Evolutionary conservation across 805 yeast genomes (phyloP).

Genomic region (Wickerhamiella brachini): DNA sequence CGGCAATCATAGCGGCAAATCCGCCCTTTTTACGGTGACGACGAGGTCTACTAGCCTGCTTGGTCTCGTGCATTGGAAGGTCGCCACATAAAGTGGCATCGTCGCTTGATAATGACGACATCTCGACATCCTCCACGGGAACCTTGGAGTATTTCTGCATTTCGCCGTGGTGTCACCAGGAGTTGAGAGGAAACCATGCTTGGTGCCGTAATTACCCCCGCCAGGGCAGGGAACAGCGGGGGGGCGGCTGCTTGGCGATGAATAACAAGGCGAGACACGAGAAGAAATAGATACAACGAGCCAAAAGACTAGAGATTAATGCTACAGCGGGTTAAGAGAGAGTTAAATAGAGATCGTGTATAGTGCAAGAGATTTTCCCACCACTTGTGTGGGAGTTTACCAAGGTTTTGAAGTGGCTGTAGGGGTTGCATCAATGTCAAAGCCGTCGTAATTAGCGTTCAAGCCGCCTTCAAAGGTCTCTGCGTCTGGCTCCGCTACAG

Average conservation of each 20-base stretch:
- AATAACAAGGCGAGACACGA: too few species aligned
- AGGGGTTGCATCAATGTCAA: slow-evolving; percentile 3
- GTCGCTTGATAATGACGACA: background rate
- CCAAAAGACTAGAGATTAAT: too few species aligned
- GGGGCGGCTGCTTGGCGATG: too few species aligned
- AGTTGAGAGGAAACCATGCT: too few species aligned
- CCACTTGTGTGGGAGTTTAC: too few species aligned
- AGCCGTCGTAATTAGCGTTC: background rate
- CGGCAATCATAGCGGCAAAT: background rate
- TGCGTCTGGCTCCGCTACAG: background rate
- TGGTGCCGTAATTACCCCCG: background rate
- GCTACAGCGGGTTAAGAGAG: background rate
- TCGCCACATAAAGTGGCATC: background rate
- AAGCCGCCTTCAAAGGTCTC: background rate
- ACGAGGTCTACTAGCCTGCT: background rate
- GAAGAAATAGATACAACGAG: too few species aligned
- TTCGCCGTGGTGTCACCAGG: background rate
- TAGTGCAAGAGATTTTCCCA: too few species aligned
- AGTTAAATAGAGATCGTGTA: background rate
- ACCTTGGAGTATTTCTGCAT: background rate
- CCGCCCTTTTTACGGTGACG: background rate
- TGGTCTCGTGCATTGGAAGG: background rate
- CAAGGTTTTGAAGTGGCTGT: slow-evolving; percentile 1
- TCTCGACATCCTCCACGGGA: background rate
- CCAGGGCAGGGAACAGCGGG: background rate